Evolutionary conservation across 2,329 filamentous ascomycete species (phyloP), one percentile per base, ranked within the genome.

Genomic region (Aspergillus oerlinghausenensis): DNA sequence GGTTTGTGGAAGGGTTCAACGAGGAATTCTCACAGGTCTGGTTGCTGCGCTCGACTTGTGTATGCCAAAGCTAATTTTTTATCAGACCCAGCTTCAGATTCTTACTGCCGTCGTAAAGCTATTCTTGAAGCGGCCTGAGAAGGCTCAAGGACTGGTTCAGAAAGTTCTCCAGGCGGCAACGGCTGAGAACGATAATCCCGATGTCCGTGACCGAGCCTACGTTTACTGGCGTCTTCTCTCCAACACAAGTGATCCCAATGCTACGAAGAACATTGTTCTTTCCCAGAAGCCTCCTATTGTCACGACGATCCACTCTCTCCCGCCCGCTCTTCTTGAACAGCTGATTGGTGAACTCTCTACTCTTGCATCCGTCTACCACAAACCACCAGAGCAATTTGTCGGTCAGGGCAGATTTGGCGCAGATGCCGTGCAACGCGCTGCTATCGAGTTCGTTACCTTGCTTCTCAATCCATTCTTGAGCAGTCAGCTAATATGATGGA

Each of bases 141-240:
- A 89, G 70, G 93, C 89, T 55, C 93, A 97, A 76, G 86, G 85
- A 0, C 80, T 99, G 2, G 93, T 99, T 1, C 92, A 97, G 70
- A 96, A 95, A 72, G 92, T 99, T 17, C 82, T 99, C 25, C 92
- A 97, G 74, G 84, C 88, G 40, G 93, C 94, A 29, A 99, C 94
- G 7, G 89, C 89, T 45, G 92, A 97, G 68, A 96, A 92, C 69
- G 94, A 99, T 73, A 99, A 99, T 71, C 93, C 94, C 0, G 94
- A 99, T 76, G 95, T 97, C 65, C 88, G 94, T 65, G 94, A 99
- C 74, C 86, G 94, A 75, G 94, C 94, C 55, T 99, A 97, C 71
- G 91, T 97, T 43, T 99, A 99, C 79, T 99, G 94, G 94, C 89
- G 94, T 71, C 81, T 99, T 51, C 80, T 99, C 8, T 97, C 94